Evolutionary conservation across 2,329 filamentous ascomycete species (phyloP), one percentile per base, ranked within the genome.

Genomic region (Sodiomyces alkalinus): DNA sequence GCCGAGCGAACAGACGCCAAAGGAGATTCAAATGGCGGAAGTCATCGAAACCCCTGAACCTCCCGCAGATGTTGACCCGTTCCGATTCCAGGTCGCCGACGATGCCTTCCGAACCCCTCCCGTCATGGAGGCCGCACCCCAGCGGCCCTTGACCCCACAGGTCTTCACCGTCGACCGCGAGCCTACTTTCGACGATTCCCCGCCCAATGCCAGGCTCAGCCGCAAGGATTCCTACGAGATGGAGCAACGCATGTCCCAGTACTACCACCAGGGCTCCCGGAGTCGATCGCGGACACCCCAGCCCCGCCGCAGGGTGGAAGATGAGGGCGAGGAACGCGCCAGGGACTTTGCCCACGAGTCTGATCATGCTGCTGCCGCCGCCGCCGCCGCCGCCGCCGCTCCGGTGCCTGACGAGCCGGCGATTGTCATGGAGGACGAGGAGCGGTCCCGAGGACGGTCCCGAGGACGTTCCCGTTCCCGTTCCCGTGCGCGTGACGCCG

Each of bases 61-160:
- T 33, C 41, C 40, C 33, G 40, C 44, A n/a, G 41, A 46, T 27
- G 45, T 67, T 41, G 63, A 75, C 46, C 66, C 68, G 12, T 74
- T 74, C 44, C 58, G 70, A 43, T 74, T 56, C 41, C 68, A 66
- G 45, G 63, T 73, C 34, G 38, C 56, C 22, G 55, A 65, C 34
- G 58, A 64, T 40, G 58, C 59, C n/a, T 68, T 68, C 33, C 48
- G 52, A 27, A 62, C 60, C 7, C 59, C 64, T 3, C 32, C 32
- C n/a, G 26, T 45, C 18, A 41, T 47, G 31, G 14, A 25, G 6
- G 41, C 45, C 14, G 56, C 52, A 9, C 54, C 58, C 1, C 43
- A 45, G 20, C 52, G 56, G 26, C 56, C 62, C 3, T 38, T 63
- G 34, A 65, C 62, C 4, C 67, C 63, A 6, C 54, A 53, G 33